Percentiles rank a stretch among this genome's conserved stretches.
These are phyloP conservation scores for Monosporascus sp. DNA, from an alignment of 2,329 filamentous ascomycete species.

Conservation along the genomic window DNA sequence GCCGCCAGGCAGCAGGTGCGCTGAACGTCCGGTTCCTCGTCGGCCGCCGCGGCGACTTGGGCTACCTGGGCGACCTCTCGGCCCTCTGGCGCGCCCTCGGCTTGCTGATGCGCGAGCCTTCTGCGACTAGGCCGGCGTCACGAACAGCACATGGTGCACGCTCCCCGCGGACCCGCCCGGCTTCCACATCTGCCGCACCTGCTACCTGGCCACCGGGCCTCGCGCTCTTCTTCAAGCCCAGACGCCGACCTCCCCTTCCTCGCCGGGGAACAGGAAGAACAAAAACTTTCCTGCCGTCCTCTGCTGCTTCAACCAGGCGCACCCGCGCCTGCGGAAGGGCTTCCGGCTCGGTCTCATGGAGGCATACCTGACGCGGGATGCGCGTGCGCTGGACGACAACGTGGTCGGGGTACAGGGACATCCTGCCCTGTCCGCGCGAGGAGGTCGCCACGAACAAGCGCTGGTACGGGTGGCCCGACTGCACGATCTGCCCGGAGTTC, in stretches of 20 bases:
- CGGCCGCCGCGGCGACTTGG: conserved; percentile 20
- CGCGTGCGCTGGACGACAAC: conserved; percentile 21
- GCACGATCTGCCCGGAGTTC: conserved; percentile 32
- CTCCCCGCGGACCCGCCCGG: conserved; percentile 23
- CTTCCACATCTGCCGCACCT: conserved; percentile 33
- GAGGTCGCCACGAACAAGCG: conserved; percentile 12
- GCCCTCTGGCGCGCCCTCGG: conserved; percentile 29
- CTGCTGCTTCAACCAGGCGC: conserved; percentile 29
- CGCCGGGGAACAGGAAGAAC: too few relatives aligned
- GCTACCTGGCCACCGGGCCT: conserved; percentile 27
- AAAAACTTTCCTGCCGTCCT: too few relatives aligned
- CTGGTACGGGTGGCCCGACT: conserved; percentile 34
- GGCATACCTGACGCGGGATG: conserved; percentile 22
- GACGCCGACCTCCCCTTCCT: too few relatives aligned
- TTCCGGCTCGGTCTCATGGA: conserved; percentile 21
- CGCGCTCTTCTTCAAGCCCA: conserved; percentile 23
- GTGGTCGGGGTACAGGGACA: conserved; percentile 23
- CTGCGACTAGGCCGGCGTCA: conserved; percentile 27
- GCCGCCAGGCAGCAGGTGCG: conserved; percentile 5
- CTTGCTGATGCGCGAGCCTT: conserved; percentile 20
- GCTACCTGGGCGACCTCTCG: conserved; percentile 23
- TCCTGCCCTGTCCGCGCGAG: conserved; percentile 24
- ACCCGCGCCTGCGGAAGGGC: conserved; percentile 19
- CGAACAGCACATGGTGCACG: conserved; percentile 29
- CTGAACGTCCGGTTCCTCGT: conserved; percentile 29